Base-by-base conservation (phyloP, 2,329 filamentous ascomycete genomes). In the Capronia coronata region DNA sequence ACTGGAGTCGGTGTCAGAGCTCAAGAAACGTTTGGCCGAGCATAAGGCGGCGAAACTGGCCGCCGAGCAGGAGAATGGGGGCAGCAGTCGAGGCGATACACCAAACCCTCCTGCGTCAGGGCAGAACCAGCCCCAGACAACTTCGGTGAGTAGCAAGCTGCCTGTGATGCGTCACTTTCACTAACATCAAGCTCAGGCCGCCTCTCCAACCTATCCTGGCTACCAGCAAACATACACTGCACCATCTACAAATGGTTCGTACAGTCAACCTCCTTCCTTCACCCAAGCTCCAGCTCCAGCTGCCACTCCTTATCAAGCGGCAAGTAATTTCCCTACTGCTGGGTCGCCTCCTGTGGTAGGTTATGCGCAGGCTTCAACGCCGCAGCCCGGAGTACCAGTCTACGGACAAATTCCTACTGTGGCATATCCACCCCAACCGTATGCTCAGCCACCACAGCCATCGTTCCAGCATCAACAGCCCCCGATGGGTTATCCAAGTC, bases 21-120 rank as follows among this genome's bases (percentile, higher is more conserved):
- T 96, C 52, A 89, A 91, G 73, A 81, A 82, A 68, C 78, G 89
- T 45, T 69, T 94, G 50, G 86, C 85, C 7, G 86, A 86, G 61
- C 86, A 86, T 65, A 84, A 84, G 58, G 83, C 82, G 4, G 81
- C 80, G 63, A 77, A 70, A 50, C 30, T 58, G 38, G 62, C 79
- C 52, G 80, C 79, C 14, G 78, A 83, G 45, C 76, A 78, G 59
- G 75, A 75, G 22, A 73, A 73, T n/a, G 76, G 71, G 52, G 69
- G 69, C 8, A 74, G 72, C 50, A 80, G 74, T 63, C 78, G 78
- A 41, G 79, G 77, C 54, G 77, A 73, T 40, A 80, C 80, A 1
- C 78, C 79, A 7, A 65, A 71, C 50, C 69, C 67, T 30, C 71
- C 72, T 11, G 71, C 70, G 19, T 66, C 68, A 41, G 71, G 73